Base-by-base conservation (phyloP, 176 grass and related monocot species). In the sorghum (Sorghum bicolor) region DNA sequence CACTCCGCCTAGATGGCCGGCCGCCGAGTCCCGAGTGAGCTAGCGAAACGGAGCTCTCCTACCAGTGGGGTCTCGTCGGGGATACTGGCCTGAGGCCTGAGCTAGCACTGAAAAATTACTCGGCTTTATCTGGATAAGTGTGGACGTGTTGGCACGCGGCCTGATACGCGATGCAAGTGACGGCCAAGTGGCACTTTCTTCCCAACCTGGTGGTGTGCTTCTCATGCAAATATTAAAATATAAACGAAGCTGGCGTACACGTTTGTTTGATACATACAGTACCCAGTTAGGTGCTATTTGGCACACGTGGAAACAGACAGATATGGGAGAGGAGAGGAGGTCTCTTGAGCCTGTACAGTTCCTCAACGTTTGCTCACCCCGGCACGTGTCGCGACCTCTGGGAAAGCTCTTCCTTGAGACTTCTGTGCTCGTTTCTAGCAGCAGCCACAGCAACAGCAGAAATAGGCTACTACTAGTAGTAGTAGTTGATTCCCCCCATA, bases 211-310 rank as follows among this genome's bases (percentile, higher is more conserved):
- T 74, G 67, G 67, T 67, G 44, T 67, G 80, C 61, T 53, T 38
- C 45, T 22, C 30, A 13, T 28, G 69, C 47, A 48, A 6, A 4
- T 48, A 32, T 3, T 53, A 26, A 12, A 61, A 2, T 8, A 34
- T 34, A 39, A 82, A 50, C 0, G 43, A 70, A 79, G 68, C 8
- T 80, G 38, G 68, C 84, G 80, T 90, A 70, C 88, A 90, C 79
- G 88, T 83, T 86, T 90, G 88, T 83, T 86, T 90, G 88, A 34
- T 57, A 5, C 32, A 10, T 4, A 10, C 20, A 9, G 20, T 57
- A 48, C 45, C n/a, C n/a, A 19, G 16, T 17, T 17, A 57, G 53
- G 53, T 58, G 1, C 33, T 72, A 15, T 33, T 82, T 57, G 33
- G 10, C 10, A 72, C 84, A 86, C 84, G 84, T 82, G 78, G 71